phyloP scores from a whole-genome alignment of 1,284 basidiomycete species.

The Cryptococcus hybrid region DNA sequence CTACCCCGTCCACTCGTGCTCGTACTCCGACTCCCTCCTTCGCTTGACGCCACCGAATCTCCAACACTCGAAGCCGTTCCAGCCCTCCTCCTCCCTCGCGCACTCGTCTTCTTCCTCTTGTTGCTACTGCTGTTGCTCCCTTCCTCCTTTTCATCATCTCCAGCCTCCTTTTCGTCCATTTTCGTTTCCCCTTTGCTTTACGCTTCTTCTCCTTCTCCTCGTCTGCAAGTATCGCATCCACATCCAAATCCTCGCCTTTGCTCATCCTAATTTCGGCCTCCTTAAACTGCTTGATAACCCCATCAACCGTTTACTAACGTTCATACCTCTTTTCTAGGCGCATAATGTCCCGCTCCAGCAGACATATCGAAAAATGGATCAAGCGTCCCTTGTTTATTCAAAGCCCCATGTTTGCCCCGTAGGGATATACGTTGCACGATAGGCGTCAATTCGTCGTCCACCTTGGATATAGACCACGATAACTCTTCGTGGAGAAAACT shows the following conservation, averaged over 20 bases:
- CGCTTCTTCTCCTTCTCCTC: constrained; percentile 14
- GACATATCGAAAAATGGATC: constrained; percentile 57
- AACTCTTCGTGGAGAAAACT: constrained; percentile 76
- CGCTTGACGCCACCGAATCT: constrained; percentile 1
- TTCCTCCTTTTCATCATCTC: neutral
- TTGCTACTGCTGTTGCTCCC: no score
- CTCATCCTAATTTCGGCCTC: constrained; percentile 52
- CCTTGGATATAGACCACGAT: constrained; percentile 80
- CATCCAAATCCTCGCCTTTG: constrained; percentile 24
- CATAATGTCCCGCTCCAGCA: constrained; percentile 58
- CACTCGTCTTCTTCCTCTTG: neutral
- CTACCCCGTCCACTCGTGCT: constrained; percentile 5
- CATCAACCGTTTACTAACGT: constrained; percentile 79
- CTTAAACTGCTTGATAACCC: constrained; percentile 79
- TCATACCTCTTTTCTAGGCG: constrained; percentile 61
- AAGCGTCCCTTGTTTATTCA: constrained; percentile 60
- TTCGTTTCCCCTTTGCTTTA: constrained; percentile 7
- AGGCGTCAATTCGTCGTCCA: constrained; percentile 87
- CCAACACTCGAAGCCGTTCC: constrained; percentile 1
- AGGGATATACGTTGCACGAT: constrained; percentile 88
- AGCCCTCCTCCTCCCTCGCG: constrained; percentile 4
- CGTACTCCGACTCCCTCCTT: constrained; percentile 5
- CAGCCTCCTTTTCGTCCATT: constrained; percentile 1
- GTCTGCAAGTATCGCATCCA: constrained; percentile 44
- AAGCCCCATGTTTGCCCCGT: constrained; percentile 65